Percentiles rank a stretch among this genome's conserved stretches.
Conservation (phyloP, 257 asterid genomes). For the Fraxinus excelsior region DNA sequence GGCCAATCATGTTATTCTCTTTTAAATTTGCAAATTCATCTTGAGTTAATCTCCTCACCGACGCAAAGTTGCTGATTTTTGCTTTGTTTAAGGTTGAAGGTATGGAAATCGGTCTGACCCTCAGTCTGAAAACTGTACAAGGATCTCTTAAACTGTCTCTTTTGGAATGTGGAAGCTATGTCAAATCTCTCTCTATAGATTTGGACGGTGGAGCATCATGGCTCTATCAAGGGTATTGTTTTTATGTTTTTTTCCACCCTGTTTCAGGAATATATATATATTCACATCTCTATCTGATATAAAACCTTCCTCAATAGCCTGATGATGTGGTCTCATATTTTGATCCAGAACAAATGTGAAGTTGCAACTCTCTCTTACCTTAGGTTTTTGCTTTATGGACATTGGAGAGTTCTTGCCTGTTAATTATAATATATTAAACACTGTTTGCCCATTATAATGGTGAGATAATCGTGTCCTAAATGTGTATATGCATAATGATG, state of each 20-base stretch:
- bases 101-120: constrained; percentile 69
- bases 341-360: not conserved
- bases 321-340: not conserved
- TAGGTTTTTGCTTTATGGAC: constrained; percentile 1
- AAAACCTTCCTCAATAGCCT: constrained; percentile 9
- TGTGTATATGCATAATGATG: not conserved
- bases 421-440: not conserved
- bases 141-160: constrained; percentile 78
- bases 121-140: constrained; percentile 51
- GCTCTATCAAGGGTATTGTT: constrained; percentile 90
- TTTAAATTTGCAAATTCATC: constrained; percentile 18
- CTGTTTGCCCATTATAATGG: not conserved
- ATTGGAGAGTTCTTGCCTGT: not conserved
- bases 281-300: not conserved
- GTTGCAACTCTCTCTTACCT: constrained; percentile 8
- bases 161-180: constrained; percentile 81
- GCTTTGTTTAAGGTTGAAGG: constrained; percentile 71
- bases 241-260: constrained; percentile 8
- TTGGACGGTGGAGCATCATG: constrained; percentile 98
- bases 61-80: constrained; percentile 24
- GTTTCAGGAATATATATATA: constrained; percentile 3
- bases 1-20: constrained; percentile 7
- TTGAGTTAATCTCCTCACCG: constrained; percentile 4
- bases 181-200: constrained; percentile 61
- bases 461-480: constrained; percentile 1